Conservation (phyloP, 164 flowering plant genomes). For the Vitis riparia region DNA sequence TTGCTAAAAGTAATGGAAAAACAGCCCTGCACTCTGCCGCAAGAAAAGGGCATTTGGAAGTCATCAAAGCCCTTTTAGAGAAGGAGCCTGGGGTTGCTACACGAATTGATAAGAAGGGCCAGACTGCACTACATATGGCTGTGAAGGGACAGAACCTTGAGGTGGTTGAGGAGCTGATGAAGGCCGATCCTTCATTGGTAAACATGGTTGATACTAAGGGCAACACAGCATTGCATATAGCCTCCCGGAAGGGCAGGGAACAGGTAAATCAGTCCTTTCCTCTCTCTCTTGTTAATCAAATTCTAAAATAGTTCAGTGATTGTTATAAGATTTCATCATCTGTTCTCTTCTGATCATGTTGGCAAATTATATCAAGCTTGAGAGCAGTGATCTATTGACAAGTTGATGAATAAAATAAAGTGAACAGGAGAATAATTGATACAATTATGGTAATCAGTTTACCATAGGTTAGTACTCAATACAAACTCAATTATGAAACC, state of each 20-base stretch:
- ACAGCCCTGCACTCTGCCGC: constrained; percentile 91
- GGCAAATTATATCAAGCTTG: neutral
- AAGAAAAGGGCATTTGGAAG: constrained; percentile 81
- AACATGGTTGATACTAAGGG: constrained; percentile 84
- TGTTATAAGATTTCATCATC: neutral
- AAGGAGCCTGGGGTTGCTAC: constrained; percentile 60
- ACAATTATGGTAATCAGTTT: no score
- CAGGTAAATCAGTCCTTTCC: constrained; percentile 44
- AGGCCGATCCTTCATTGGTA: constrained; percentile 47
- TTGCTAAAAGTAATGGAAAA: constrained; percentile 89
- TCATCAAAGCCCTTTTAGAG: constrained; percentile 61
- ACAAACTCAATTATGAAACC: no score
- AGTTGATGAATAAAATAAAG: no score
- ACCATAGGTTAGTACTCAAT: no score
- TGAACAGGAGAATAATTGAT: no score
- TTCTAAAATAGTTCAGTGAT: neutral
- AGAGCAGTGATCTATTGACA: no score
- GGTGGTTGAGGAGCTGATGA: constrained; percentile 75
- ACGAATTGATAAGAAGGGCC: constrained; percentile 86
- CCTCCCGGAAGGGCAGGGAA: constrained; percentile 76
- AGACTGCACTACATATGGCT: constrained; percentile 98
- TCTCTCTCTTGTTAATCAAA: neutral
- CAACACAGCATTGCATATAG: constrained; percentile 83
- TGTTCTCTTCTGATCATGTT: neutral
- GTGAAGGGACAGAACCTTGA: constrained; percentile 77